Base-by-base conservation (phyloP, 441 rosid genomes). In the Populus hybrid region DNA sequence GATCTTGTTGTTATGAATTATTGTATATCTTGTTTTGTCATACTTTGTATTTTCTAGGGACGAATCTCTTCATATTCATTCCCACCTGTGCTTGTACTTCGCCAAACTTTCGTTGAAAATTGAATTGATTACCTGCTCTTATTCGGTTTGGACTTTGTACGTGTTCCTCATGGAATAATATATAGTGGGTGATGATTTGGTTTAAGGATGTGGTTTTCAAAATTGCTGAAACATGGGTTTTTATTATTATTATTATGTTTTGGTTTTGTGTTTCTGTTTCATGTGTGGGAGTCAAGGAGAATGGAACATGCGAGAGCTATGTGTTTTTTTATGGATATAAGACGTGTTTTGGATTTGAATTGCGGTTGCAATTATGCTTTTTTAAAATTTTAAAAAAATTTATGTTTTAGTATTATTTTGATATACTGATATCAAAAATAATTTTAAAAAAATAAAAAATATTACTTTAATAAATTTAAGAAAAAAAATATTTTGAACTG, bases 341-440 rank as follows among this genome's bases (percentile, higher is more conserved):
- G 28, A 26, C 28, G 28, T 26, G 28, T 26, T 26, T 26, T 26
- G 28, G 28, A 26, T 26, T 26, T 26, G 28, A 26, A 26, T 26
- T 5, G 42, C 0, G 2, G 42, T 38, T 38, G 0, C 0, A 9
- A 38, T 2, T 0, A 0, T 38, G 0, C 1, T 9, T 38, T 38
- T 38, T 9, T 38, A 8, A 38, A 38, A 8, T 7, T 36, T 36
- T 42, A 2, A 42, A 28, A 0, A 2, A 2, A 2, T 28, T 28
- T 2, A 28, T 28, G 0, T 28, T 28, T 28, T 28, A 8, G 0
- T 10, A 42, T 40, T 42, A 0, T 42, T 42, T 42, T 42, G 0
- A 42, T 42, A 3, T 42, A 0, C 0, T 3, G 28, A 26, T 26
- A 26, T 26, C 0, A 26, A 26, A 26, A 26, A 26, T 26, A 26